Base-by-base conservation (phyloP, 2,329 filamentous ascomycete genomes). In the Claviceps spartinae region DNA sequence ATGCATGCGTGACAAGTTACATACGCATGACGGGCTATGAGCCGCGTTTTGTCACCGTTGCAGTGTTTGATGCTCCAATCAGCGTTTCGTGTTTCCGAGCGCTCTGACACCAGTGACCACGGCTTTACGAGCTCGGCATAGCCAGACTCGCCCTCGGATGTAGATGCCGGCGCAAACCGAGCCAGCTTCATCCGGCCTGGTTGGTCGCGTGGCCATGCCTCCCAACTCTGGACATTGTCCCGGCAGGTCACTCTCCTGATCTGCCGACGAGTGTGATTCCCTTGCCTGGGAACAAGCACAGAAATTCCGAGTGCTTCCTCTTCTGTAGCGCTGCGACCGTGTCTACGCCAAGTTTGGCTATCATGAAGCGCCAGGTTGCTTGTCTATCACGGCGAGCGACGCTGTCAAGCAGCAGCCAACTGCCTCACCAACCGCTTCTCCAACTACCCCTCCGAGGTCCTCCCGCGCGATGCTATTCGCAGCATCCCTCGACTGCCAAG, bases 401-500 rank as follows among this genome's bases (percentile, higher is more conserved):
- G 52, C 54, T 55, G 53, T 54, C 56, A 37, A 45, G 55, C 53
- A 47, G 51, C 26, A 30, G 44, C 44, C 44, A 7, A 11, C 44
- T 18, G 53, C 60, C 53, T 47, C 51, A 11, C 6, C 18, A 13
- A 14, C 8, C 3, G 7, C 16, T 9, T 13, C 41, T 22, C 55
- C 60, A 54, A 48, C 50, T 57, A 24, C 38, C 55, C 42, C 47
- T 57, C 51, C 59, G 56, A 34, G 52, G 59, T 42, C 1, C 26
- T 2, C 2, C 45, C 4, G 52, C 58, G 53, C 58, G 63, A 41
- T 64, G 58, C 56, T 81, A 81, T 64, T 81, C 78, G 52, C 76
- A 76, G 48, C 74, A 78, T 53, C 76, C 76, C 36, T 73, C 78
- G 26, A 78, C 78, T 53, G 80, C 81, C 50, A 76, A 72, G 58